These are phyloP conservation scores for Primulina eburnea DNA, from an alignment of 257 asterid genomes.

Conservation along the genomic window DNA sequence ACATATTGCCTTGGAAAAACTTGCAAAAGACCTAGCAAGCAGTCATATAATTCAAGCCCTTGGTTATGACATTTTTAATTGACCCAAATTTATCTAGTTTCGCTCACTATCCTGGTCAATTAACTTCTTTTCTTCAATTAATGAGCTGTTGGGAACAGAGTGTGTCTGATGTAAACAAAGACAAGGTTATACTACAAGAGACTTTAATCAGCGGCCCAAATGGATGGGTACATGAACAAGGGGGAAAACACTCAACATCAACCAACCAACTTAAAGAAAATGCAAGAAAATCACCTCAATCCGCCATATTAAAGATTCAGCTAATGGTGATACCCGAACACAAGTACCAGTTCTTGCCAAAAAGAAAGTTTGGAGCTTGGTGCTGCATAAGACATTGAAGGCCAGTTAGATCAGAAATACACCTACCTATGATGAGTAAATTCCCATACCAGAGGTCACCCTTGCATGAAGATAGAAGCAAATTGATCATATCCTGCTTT, in stretches of 20 bases:
- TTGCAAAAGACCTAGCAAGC: background rate
- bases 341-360: constrained; percentile 57
- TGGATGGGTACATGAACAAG: background rate
- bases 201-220: background rate
- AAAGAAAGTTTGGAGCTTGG: constrained; percentile 47
- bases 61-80: too few relatives aligned
- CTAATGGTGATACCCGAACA: constrained; percentile 56
- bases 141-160: background rate
- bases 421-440: constrained; percentile 9
- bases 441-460: constrained; percentile 57
- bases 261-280: constrained; percentile 21
- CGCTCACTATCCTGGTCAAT: constrained; percentile 4
- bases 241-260: background rate
- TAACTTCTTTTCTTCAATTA: background rate
- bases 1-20: background rate
- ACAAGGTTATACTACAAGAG: background rate
- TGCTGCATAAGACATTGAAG: constrained; percentile 47
- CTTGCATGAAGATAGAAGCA: constrained; percentile 52
- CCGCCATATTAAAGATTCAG: constrained; percentile 88
- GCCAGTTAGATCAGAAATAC: constrained; percentile 22
- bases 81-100: constrained; percentile 1
- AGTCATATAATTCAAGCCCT: background rate
- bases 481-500: constrained; percentile 61
- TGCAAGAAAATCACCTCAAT: constrained; percentile 60
- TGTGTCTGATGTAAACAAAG: background rate